Conservation (phyloP, 129 eudicot species). For the Tagetes erecta region DNA sequence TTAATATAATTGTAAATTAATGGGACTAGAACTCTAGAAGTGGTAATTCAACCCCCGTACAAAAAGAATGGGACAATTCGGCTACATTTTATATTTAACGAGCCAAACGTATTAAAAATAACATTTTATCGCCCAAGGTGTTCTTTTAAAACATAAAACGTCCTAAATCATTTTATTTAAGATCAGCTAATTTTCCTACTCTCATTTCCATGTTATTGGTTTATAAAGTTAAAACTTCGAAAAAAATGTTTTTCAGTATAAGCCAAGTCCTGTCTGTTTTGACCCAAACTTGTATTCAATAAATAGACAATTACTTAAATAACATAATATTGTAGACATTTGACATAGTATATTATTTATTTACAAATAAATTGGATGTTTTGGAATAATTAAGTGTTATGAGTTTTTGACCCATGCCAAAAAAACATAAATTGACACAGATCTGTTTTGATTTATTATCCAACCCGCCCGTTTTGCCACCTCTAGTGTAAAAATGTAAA, state of each 20-base stretch:
- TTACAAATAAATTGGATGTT: no score
- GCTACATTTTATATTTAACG: background rate
- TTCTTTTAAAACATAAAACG: background rate
- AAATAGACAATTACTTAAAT: no score
- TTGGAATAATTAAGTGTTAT: background rate
- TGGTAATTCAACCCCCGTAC: background rate
- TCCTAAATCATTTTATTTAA: background rate
- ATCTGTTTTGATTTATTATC: background rate
- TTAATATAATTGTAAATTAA: background rate
- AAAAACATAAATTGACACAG: background rate
- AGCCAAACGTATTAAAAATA: background rate
- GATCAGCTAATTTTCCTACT: no score
- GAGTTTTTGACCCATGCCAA: background rate
- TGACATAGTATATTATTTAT: no score
- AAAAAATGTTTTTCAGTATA: no score
- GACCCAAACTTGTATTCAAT: no score
- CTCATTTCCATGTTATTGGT: no score
- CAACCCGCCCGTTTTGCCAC: background rate
- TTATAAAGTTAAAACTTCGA: no score
- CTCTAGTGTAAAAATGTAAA: background rate
- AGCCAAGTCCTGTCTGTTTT: no score
- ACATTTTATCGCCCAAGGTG: background rate
- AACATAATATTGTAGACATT: no score
- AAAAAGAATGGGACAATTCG: background rate
- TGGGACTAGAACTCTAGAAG: background rate